phyloP scores from a whole-genome alignment of 495 filamentous ascomycete species.

The Baudoinia panamericana region DNA sequence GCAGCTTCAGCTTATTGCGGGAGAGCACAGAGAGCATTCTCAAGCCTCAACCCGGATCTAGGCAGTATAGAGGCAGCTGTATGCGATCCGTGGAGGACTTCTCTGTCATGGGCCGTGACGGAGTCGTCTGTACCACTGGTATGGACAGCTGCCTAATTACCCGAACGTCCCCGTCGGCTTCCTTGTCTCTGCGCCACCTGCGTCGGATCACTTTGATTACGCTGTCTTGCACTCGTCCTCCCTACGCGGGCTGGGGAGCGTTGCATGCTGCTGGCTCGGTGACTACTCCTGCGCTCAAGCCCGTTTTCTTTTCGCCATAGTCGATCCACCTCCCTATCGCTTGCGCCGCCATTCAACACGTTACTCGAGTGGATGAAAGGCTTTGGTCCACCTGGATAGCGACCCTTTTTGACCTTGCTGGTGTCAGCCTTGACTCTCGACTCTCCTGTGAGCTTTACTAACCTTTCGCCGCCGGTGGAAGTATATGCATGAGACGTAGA shows the following conservation, averaged over 20 bases:
- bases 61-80: too few relatives aligned
- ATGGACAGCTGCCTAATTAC: too few relatives aligned
- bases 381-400: slow-evolving; percentile 19
- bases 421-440: background rate
- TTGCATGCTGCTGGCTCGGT: too few relatives aligned
- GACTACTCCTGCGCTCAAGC: background rate
- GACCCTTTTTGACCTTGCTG: slow-evolving; percentile 19
- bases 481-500: slow-evolving; percentile 32
- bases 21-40: too few relatives aligned
- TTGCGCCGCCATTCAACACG: slow-evolving; percentile 19
- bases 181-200: background rate
- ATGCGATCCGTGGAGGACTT: too few relatives aligned
- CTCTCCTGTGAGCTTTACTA: background rate
- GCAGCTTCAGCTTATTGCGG: too few relatives aligned
- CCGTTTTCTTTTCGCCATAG: slow-evolving; percentile 11
- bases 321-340: slow-evolving; percentile 1
- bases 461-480: slow-evolving; percentile 29
- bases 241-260: too few relatives aligned
- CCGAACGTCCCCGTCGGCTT: background rate
- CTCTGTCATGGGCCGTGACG: too few relatives aligned
- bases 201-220: background rate
- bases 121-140: too few relatives aligned
- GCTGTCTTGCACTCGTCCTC: background rate
- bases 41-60: too few relatives aligned
- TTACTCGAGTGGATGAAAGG: slow-evolving; percentile 11